phyloP scores from a whole-genome alignment of 169 alveolate genomes.

The Plasmodium knowlesi region DNA sequence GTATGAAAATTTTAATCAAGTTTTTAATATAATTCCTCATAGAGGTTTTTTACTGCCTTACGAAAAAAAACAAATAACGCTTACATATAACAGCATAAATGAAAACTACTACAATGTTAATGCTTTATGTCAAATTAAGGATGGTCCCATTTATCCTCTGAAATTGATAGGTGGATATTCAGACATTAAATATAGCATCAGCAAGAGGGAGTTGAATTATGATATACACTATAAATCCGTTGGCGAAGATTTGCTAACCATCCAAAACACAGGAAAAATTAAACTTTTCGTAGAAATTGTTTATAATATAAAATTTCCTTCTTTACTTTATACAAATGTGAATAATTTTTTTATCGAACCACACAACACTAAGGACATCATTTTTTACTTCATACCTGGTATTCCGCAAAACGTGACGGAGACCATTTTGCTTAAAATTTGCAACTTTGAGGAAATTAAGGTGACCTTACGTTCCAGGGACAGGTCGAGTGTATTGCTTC shows the following conservation, averaged over 20 bases:
- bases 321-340: slow-evolving; percentile 54
- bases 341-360: slow-evolving; percentile 70
- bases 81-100: slow-evolving; percentile 64
- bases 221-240: slow-evolving; percentile 40
- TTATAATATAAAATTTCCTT: slow-evolving; percentile 64
- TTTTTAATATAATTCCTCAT: slow-evolving; percentile 27
- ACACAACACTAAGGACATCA: slow-evolving; percentile 50
- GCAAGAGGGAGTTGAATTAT: slow-evolving; percentile 29
- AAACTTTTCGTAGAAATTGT: slow-evolving; percentile 46
- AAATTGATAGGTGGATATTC: slow-evolving; percentile 69
- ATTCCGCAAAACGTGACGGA: slow-evolving; percentile 25
- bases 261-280: slow-evolving; percentile 63
- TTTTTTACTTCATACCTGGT: slow-evolving; percentile 66
- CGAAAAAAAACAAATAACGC: slow-evolving; percentile 43
- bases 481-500: slow-evolving; percentile 25
- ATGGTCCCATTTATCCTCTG: slow-evolving; percentile 54
- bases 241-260: slow-evolving; percentile 56
- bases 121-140: slow-evolving; percentile 44
- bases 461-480: slow-evolving; percentile 11
- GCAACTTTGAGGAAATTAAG: slow-evolving; percentile 68
- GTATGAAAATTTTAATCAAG: slow-evolving; percentile 32
- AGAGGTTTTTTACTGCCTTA: slow-evolving; percentile 44
- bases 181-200: slow-evolving; percentile 49
- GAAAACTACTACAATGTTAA: slow-evolving; percentile 50
- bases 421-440: slow-evolving; percentile 43